Evolutionary conservation across 2,329 filamentous ascomycete genomes (phyloP), one percentile per base, ranked within the genome.

Genomic region (Aurifilum marmelostoma): DNA sequence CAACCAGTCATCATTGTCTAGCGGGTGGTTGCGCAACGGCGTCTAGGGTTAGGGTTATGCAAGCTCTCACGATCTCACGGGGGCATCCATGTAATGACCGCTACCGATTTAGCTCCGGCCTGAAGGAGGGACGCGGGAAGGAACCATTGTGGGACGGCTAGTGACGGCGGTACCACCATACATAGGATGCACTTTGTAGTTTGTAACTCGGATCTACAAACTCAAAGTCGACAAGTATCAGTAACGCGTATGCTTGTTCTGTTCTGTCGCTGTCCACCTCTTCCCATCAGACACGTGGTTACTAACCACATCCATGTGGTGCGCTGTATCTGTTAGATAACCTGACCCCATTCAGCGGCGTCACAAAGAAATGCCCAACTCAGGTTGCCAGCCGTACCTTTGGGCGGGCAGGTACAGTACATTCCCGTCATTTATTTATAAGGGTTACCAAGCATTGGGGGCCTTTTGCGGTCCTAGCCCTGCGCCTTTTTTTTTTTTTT

Each of bases 401-500:
- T 39, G 6, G 37, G 9, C 37, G 37, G 37, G 43, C 21, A 11
- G 21, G 43, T 47, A 47, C 43, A 47, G 43, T 47, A 47, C 43
- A 47, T 47, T 47, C 7, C 43, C 43, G 43, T 47, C 43, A n/a
- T 47, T 21, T 47, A n/a, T 47, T 47, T 21, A 47, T n/a, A 24
- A 24, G n/a, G 12, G 60, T 6, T 54, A 34, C 43, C 7, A n/a
- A n/a, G 43, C 21, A 24, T n/a, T 21, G 50, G 50, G 50, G 41
- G 62, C 18, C 14, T 39, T 29, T 54, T 7, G 12, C 50, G 27
- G 2, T 27, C 3, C 24, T 54, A 54, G 50, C 12, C 24, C 24
- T 54, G 50, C 50, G 50, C 50, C 50, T 54, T 54, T 54, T 54
- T 54, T 50, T 27, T 27, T 14, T 54, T 54, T 27, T 16, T 54